A percentile compares a stretch with the other conserved stretches of the same genome.
Evolutionary conservation across 129 eudicot genomes (phyloP).

Genomic region (Erigeron canadensis): DNA sequence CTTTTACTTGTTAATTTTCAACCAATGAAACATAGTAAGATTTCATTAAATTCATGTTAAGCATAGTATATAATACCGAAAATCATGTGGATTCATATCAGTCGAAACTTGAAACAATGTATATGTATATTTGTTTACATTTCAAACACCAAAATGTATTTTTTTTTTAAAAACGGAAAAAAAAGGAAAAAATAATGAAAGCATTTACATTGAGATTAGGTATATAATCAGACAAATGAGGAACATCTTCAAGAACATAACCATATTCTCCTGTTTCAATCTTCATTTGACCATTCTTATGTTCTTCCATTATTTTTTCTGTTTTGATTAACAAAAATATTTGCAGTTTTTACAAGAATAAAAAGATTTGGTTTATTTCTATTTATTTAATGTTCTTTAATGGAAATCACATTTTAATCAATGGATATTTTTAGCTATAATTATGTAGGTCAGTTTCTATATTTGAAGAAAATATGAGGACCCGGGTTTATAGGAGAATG

Average conservation of each 20-base stretch:
- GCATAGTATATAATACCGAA: too few species aligned
- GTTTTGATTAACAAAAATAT: conserved; percentile 9
- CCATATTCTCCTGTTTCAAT: conserved; percentile 53
- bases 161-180: not conserved
- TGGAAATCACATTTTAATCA: conserved; percentile 3
- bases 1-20: not conserved
- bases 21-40: not conserved
- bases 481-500: conserved; percentile 22
- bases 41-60: not conserved
- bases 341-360: conserved; percentile 8
- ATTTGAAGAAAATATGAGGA: conserved; percentile 17
- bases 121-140: not conserved
- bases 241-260: conserved; percentile 82
- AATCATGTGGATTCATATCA: too few species aligned
- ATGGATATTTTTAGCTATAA: conserved; percentile 23
- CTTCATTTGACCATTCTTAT: conserved; percentile 31
- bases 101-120: too few species aligned
- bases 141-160: not conserved
- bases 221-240: conserved; percentile 77
- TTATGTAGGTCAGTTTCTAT: conserved; percentile 29
- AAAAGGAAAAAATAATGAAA: conserved; percentile 2
- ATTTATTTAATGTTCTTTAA: not conserved
- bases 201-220: conserved; percentile 65
- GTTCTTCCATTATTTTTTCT: conserved; percentile 20
- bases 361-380: conserved; percentile 10